Evolutionary conservation across 768 basidiomycete genomes (phyloP), one percentile per base, ranked within the genome.

Genomic region (Boletus barrowsii): DNA sequence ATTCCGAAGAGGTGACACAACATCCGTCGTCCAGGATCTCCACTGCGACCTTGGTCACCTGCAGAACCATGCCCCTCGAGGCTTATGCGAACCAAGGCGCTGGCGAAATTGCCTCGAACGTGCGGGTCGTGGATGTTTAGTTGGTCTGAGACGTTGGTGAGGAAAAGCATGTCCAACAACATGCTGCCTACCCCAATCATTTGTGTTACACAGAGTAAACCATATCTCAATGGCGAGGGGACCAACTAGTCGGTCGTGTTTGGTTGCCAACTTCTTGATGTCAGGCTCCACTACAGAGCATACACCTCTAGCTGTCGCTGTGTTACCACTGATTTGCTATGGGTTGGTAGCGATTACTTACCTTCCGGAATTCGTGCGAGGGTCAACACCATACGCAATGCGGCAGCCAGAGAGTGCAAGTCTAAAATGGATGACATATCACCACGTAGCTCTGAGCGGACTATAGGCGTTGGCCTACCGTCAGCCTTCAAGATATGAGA

Each of bases 141-240:
- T 43, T 36, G 50, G 0, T 20, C 65, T 66, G 10, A 30, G 45
- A 46, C 20, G 0, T 15, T 1, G 11, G 42, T 37, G 3, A 26
- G 42, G 20, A 37, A 24, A 32, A 3, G 37, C 14, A 22, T 15
- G 10, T 36, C 5, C 14, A 37, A 36, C 3, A 45, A 24, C 9
- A 15, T 29, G 5, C 5, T 8, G 3, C 62, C 1, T 46, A 57
- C 65, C 26, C 33, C 3, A 50, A 0, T 58, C 58, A 7, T 17
- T 10, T 10, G 26, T 22, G 30, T 58, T 36, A 1, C 53, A 62
- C 5, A 68, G 39, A 6, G 43, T 49, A 32, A 68, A 55, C 7
- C 53, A 42, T 47, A 65, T 56, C 22, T 67, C 66, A 4, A 65
- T 58, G 11, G 66, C 60, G 5, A 66, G 56, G 20, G 51, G 54